Base-by-base conservation (phyloP, 2,329 filamentous ascomycete species). In the Boeremia lycopersici region DNA sequence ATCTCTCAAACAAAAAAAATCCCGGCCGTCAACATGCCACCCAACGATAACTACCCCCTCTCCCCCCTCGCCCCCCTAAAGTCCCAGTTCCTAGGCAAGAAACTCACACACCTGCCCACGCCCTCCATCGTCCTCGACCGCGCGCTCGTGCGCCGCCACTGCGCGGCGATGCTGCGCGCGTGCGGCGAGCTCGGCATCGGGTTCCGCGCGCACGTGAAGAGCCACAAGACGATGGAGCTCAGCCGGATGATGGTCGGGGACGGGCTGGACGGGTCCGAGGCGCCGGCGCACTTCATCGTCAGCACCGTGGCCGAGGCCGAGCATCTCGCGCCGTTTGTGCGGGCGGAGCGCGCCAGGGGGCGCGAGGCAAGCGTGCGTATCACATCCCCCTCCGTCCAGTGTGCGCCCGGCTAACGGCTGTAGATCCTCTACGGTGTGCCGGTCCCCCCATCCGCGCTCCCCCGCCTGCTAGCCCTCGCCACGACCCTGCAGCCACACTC, bases 181-280 rank as follows among this genome's bases (percentile, higher is more conserved):
- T 82, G 83, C 12, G 71, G 81, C 35, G 75, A 76, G 44, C 75
- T 93, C 12, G 78, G 81, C 0, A 79, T 93, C 23, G 82, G 81
- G 6, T 93, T 91, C 78, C 80, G 90, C 54, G 87, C 88, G 1
- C 90, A 95, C 71, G 85, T 93, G 56, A 95, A 95, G 76, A 92
- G 89, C 19, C 90, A 95, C 73, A 95, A 95, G 86, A 91, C 89
- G 0, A 77, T 79, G 6, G 84, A 91, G 71, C 74, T 90, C 44
- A 83, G 88, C 2, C 79, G 80, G 47, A 74, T 91, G 23, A 89
- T 93, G 81, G 85, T 91, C n/a, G 88, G 89, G 8, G 45, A 47
- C 25, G 52, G 46, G 1, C 6, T 42, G 26, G 81, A 83, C 4
- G 76, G 11, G 35, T 5, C 2, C 19, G 19, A 23, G 19, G 36